Conservation (phyloP, 257 asterid species). For the Solanum arcanum region DNA sequence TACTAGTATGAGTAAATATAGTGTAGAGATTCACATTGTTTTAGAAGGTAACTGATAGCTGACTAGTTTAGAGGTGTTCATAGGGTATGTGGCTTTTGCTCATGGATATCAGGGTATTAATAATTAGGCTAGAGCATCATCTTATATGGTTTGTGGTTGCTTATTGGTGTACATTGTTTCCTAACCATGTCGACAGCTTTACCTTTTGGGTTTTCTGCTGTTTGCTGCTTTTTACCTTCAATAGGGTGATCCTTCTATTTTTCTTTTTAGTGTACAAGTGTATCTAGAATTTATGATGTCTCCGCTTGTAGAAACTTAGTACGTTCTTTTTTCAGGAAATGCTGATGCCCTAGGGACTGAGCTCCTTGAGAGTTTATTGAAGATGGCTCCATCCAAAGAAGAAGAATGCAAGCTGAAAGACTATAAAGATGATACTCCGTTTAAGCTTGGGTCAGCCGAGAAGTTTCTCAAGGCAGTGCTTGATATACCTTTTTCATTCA, state of each 20-base stretch:
- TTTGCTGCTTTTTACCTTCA: not conserved
- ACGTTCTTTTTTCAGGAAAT: slow-evolving; percentile 46
- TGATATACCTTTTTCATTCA: slow-evolving; percentile 80
- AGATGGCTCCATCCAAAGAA: slow-evolving; percentile 93
- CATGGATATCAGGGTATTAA: not conserved
- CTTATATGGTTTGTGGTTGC: not conserved
- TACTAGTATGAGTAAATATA: not conserved
- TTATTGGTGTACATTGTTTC: not conserved
- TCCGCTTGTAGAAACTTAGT: not conserved
- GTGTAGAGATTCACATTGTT: not conserved
- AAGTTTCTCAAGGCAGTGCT: slow-evolving; percentile 69
- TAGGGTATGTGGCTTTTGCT: not conserved
- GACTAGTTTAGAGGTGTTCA: not conserved
- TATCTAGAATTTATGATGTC: not conserved
- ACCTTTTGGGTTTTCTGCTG: not conserved
- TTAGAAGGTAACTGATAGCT: not conserved
- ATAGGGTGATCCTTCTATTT: not conserved
- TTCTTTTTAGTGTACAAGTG: not conserved
- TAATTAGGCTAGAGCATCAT: not conserved
- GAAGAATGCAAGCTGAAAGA: slow-evolving; percentile 83
- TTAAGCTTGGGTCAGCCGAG: slow-evolving; percentile 86
- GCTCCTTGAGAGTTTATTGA: slow-evolving; percentile 80
- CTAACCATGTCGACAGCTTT: not conserved
- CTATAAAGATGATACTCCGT: slow-evolving; percentile 54
- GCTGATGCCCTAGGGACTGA: slow-evolving; percentile 72